A percentile compares a stretch with the other conserved stretches of the same genome.
Evolutionary conservation across 2,329 filamentous ascomycete species (phyloP).

Genomic region (Lachnellula subtilissima): DNA sequence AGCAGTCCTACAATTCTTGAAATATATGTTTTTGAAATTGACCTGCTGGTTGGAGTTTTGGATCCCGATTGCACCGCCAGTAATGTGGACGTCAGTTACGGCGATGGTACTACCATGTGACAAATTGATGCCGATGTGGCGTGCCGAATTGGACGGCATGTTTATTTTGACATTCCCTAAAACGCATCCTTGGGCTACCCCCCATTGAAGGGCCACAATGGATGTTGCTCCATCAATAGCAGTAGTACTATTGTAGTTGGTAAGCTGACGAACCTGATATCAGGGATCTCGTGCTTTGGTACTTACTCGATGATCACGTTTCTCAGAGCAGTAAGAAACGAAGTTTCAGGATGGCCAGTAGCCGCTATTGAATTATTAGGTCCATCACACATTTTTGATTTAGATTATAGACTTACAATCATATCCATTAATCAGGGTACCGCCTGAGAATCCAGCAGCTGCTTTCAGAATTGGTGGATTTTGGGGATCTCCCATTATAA

Average conservation of each 20-base stretch:
- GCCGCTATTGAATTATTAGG: too few species aligned
- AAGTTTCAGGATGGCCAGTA: too few species aligned
- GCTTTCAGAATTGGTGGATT: constrained; percentile 71
- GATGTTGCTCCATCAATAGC: constrained; percentile 11
- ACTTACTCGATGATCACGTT: too few species aligned
- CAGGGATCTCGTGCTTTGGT: constrained; percentile 8
- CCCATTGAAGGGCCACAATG: constrained; percentile 33
- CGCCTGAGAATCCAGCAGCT: constrained; percentile 50
- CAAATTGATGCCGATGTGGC: constrained; percentile 26
- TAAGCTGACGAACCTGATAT: constrained; percentile 28
- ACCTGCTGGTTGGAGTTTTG: constrained; percentile 63
- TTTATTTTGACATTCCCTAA: constrained; percentile 31
- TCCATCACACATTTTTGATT: too few species aligned
- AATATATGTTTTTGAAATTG: constrained; percentile 38
- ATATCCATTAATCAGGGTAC: constrained; percentile 23
- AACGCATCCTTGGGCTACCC: constrained; percentile 32
- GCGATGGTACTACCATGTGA: background rate
- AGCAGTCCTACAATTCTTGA: constrained; percentile 20
- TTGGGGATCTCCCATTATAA: constrained; percentile 70
- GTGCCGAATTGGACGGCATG: constrained; percentile 29
- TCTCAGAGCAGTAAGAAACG: too few species aligned
- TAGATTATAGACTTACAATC: too few species aligned
- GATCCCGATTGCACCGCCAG: constrained; percentile 54
- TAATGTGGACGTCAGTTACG: constrained; percentile 53
- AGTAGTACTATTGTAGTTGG: constrained; percentile 31